Percentiles rank a stretch among this genome's conserved stretches.
Evolutionary conservation across 768 basidiomycete genomes (phyloP).

Genomic region (Naganishia randhawae): DNA sequence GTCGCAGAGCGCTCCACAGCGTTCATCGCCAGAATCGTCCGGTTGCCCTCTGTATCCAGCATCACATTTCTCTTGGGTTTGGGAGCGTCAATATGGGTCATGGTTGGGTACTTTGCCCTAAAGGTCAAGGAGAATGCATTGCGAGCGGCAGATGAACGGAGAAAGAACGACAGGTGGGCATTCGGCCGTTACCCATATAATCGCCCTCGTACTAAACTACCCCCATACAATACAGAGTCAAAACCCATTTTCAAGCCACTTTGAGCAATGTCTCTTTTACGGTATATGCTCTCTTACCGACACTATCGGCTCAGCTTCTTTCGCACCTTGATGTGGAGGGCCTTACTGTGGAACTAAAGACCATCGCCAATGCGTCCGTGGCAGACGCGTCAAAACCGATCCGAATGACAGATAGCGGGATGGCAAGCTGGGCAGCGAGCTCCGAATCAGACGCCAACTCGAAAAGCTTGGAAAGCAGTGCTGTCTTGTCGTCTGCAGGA

Average conservation of each 20-base stretch:
- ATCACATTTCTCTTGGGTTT: constrained; percentile 24
- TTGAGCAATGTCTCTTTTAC: constrained; percentile 49
- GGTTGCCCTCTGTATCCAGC: not conserved
- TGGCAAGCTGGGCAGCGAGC: constrained; percentile 22
- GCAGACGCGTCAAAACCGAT: constrained; percentile 4
- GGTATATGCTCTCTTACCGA: constrained; percentile 48
- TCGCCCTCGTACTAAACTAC: not conserved
- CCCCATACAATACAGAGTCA: constrained; percentile 12
- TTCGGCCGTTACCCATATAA: not conserved
- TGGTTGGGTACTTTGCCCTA: constrained; percentile 14
- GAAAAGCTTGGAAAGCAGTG: constrained; percentile 17
- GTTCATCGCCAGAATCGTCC: not conserved
- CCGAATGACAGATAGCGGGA: constrained; percentile 20
- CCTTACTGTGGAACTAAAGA: constrained; percentile 37
- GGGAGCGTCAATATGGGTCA: constrained; percentile 26
- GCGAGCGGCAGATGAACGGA: constrained; percentile 17
- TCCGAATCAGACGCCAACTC: constrained; percentile 18
- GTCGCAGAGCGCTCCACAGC: constrained; percentile 10
- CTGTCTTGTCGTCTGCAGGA: not conserved
- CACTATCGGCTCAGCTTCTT: constrained; percentile 41
- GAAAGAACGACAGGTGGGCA: constrained; percentile 22
- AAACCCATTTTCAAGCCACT: constrained; percentile 42
- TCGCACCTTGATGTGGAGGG: constrained; percentile 41
- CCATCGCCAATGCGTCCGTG: not conserved
- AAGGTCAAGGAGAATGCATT: constrained; percentile 25